Percentiles rank a stretch among this genome's conserved stretches.
Evolutionary conservation across 495 filamentous ascomycete genomes (phyloP).

Genomic region (Cercophora sp.): DNA sequence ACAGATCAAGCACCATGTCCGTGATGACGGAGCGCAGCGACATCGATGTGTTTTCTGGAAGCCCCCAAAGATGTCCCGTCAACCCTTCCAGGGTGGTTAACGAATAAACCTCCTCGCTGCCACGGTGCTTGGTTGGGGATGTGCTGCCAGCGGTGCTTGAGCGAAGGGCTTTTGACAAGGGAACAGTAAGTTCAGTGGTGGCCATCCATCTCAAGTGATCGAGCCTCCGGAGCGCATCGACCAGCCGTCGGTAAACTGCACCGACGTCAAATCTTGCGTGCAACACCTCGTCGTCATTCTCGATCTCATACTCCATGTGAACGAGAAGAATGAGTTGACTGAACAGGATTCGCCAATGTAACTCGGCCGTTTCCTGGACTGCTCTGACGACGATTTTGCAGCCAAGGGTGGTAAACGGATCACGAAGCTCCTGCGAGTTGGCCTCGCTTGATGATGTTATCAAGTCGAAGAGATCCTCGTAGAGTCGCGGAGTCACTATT

Average conservation of each 20-base stretch:
- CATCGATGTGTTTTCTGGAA: conserved; percentile 33
- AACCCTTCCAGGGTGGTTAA: conserved; percentile 50
- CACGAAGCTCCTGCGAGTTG: conserved; percentile 31
- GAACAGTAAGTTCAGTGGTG: conserved; percentile 47
- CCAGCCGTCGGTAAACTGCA: conserved; percentile 61
- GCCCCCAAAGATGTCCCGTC: conserved; percentile 46
- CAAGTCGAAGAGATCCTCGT: conserved; percentile 41
- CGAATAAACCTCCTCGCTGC: conserved; percentile 34
- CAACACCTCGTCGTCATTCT: conserved; percentile 60
- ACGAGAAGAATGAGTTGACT: conserved; percentile 79
- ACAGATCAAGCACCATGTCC: conserved; percentile 52
- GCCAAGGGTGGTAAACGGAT: conserved; percentile 65
- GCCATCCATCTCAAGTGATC: conserved; percentile 80
- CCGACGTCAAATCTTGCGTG: conserved; percentile 61
- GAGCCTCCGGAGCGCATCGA: conserved; percentile 65
- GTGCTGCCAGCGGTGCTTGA: conserved; percentile 15
- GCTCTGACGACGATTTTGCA: conserved; percentile 66
- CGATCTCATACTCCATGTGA: conserved; percentile 74
- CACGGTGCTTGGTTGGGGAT: conserved; percentile 30
- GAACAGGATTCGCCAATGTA: conserved; percentile 65
- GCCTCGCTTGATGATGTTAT: conserved; percentile 38
- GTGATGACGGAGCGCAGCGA: conserved; percentile 45
- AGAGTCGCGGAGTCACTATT: conserved; percentile 51
- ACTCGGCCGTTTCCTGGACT: conserved; percentile 70
- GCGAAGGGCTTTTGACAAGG: conserved; percentile 34